A percentile compares a stretch with the other conserved stretches of the same genome.
Evolutionary conservation across 2,329 filamentous ascomycete genomes (phyloP).

Genomic region (Claviceps sp.): DNA sequence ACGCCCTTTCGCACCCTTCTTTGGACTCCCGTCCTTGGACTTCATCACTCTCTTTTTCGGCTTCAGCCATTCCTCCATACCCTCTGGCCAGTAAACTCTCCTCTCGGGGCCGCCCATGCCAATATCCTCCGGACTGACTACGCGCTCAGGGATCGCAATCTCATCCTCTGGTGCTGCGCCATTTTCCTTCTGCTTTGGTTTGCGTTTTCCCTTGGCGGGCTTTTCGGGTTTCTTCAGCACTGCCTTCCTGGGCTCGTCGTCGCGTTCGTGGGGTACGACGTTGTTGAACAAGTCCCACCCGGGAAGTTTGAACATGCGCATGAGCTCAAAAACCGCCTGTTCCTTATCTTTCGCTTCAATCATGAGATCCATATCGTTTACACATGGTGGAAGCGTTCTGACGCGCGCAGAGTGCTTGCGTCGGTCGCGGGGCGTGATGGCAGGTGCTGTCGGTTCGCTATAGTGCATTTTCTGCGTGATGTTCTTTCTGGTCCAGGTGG

Average conservation of each 20-base stretch:
- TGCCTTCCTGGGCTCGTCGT: constrained; percentile 53
- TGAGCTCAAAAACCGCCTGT: constrained; percentile 87
- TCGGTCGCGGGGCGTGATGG: constrained; percentile 63
- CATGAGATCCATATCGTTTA: constrained; percentile 85
- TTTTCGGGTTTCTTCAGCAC: constrained; percentile 26
- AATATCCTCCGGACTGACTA: constrained; percentile 53
- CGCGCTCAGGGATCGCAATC: constrained; percentile 23
- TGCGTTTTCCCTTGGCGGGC: constrained; percentile 24
- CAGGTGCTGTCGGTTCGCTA: constrained; percentile 52
- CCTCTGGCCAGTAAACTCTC: constrained; percentile 80
- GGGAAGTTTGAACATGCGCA: constrained; percentile 75
- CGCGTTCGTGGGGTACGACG: constrained; percentile 61
- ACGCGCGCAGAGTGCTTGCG: constrained; percentile 79
- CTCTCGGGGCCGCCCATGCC: constrained; percentile 75
- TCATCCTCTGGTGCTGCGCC: constrained; percentile 24
- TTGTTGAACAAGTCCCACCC: constrained; percentile 66
- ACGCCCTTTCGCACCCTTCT: constrained; percentile 15
- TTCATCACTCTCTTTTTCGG: constrained; percentile 61
- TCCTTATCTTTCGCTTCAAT: constrained; percentile 98
- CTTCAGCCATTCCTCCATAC: constrained; percentile 81
- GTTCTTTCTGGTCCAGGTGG: constrained; percentile 71
- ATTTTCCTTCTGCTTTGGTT: constrained; percentile 11
- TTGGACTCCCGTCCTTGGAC: constrained; percentile 22
- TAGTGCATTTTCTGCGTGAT: constrained; percentile 98
- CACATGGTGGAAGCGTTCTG: constrained; percentile 66